Percentiles rank a stretch among this genome's conserved stretches.
Conservation (phyloP, 2,329 filamentous ascomycete genomes). For the Neopestalotiopsis rosae region DNA sequence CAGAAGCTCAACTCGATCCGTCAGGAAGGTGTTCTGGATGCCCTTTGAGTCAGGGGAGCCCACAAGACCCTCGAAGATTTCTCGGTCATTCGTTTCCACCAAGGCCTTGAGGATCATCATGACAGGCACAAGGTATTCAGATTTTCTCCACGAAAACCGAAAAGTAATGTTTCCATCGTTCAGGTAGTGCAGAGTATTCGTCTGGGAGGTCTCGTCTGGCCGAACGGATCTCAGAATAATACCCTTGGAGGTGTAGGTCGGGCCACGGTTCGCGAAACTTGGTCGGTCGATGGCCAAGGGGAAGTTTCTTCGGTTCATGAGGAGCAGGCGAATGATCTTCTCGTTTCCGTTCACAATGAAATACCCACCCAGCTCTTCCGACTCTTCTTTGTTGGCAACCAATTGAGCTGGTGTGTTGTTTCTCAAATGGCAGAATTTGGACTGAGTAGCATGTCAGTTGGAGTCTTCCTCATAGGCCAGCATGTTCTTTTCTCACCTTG, state of each 20-base stretch:
- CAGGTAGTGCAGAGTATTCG: slow-evolving; percentile 95
- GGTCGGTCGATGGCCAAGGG: slow-evolving; percentile 92
- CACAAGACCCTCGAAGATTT: slow-evolving; percentile 94
- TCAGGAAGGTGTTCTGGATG: slow-evolving; percentile 88
- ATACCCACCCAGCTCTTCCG: slow-evolving; percentile 94
- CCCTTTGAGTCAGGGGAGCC: slow-evolving; percentile 78
- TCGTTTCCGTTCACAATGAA: slow-evolving; percentile 98
- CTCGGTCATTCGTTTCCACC: slow-evolving; percentile 92
- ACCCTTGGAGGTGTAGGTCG: slow-evolving; percentile 86
- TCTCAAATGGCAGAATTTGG: slow-evolving; percentile 89
- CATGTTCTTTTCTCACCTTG: slow-evolving; percentile 61
- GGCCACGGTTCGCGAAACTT: slow-evolving; percentile 87
- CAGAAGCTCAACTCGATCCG: slow-evolving; percentile 90
- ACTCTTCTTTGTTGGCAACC: slow-evolving; percentile 89
- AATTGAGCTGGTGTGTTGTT: slow-evolving; percentile 82
- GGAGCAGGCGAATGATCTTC: slow-evolving; percentile 91
- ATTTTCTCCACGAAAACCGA: slow-evolving; percentile 96
- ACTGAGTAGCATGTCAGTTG: slow-evolving; percentile 53
- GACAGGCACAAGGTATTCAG: slow-evolving; percentile 92
- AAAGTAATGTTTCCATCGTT: slow-evolving; percentile 96
- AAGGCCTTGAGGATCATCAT: slow-evolving; percentile 97
- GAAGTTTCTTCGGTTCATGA: slow-evolving; percentile 90
- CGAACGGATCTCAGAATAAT: slow-evolving; percentile 91
- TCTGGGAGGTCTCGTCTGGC: slow-evolving; percentile 97
- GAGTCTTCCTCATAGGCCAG: slow-evolving; percentile 20